Evolutionary conservation across 208 protist species (phyloP).

Genomic region (Trypanosoma scelopori): DNA sequence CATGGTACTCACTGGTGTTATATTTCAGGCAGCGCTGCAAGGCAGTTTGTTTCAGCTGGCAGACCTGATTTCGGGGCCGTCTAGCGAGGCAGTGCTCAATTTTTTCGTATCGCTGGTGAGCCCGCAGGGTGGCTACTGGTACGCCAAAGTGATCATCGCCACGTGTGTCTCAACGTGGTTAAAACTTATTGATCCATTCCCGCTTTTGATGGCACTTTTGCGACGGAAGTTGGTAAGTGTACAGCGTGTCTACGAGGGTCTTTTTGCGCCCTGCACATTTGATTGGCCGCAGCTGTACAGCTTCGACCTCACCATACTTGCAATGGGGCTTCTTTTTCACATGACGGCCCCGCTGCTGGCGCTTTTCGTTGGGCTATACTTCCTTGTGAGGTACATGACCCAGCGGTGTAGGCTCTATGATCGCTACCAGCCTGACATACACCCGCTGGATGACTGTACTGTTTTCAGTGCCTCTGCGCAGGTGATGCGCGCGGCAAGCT

Average conservation of each 20-base stretch:
- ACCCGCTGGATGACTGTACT: slow-evolving; percentile 64
- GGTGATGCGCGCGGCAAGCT: slow-evolving; percentile 67
- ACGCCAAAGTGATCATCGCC: slow-evolving; percentile 74
- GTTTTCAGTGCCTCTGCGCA: slow-evolving; percentile 64
- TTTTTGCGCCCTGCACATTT: slow-evolving; percentile 61
- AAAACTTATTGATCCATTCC: slow-evolving; percentile 56
- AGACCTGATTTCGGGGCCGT: slow-evolving; percentile 35
- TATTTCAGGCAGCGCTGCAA: slow-evolving; percentile 84
- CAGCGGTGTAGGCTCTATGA: slow-evolving; percentile 73
- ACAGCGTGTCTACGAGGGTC: slow-evolving; percentile 75
- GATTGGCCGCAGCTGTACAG: slow-evolving; percentile 58
- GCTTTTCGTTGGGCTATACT: slow-evolving; percentile 64
- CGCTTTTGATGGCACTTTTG: slow-evolving; percentile 47
- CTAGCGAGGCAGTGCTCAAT: slow-evolving; percentile 39
- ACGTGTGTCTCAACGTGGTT: slow-evolving; percentile 63
- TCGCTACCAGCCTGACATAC: slow-evolving; percentile 53
- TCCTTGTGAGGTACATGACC: slow-evolving; percentile 65
- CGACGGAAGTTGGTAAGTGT: slow-evolving; percentile 45
- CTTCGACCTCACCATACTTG: slow-evolving; percentile 74
- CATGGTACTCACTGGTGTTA: slow-evolving; percentile 84
- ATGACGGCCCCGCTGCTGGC: slow-evolving; percentile 78
- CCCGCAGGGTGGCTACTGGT: slow-evolving; percentile 79
- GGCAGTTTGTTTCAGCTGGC: slow-evolving; percentile 54
- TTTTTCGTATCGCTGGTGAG: slow-evolving; percentile 76
- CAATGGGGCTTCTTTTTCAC: slow-evolving; percentile 84